Percentiles rank a stretch among this genome's conserved stretches.
Evolutionary conservation across 2,329 filamentous ascomycete genomes (phyloP).

Genomic region (Aspergillus melleus): DNA sequence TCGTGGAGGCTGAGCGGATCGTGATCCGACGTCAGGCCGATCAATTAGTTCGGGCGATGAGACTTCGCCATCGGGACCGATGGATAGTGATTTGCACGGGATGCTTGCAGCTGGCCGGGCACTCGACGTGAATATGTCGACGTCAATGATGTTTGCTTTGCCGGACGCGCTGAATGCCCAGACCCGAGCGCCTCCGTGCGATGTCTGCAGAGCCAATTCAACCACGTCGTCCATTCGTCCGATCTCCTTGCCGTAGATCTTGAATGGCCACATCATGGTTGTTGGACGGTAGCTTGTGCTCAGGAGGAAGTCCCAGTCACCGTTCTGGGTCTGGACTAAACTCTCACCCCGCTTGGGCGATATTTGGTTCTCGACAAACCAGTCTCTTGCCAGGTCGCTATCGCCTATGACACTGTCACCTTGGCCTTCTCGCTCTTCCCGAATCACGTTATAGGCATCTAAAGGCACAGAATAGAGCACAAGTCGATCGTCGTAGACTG

Average conservation of each 20-base stretch:
- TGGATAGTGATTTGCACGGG: constrained; percentile 24
- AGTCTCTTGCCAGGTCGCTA: constrained; percentile 33
- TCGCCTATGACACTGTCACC: constrained; percentile 34
- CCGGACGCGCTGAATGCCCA: constrained; percentile 54
- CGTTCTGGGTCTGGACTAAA: constrained; percentile 35
- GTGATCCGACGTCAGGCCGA: constrained; percentile 9
- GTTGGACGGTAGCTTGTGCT: constrained; percentile 37
- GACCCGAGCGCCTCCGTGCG: constrained; percentile 46
- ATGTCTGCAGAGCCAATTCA: constrained; percentile 51
- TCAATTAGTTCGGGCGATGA: constrained; percentile 19
- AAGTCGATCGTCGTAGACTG: constrained; percentile 53
- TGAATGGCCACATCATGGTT: constrained; percentile 50
- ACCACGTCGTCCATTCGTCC: constrained; percentile 48
- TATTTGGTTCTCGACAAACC: constrained; percentile 31
- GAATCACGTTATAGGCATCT: constrained; percentile 52
- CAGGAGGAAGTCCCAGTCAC: constrained; percentile 43
- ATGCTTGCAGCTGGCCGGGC: constrained; percentile 14
- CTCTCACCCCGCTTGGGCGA: constrained; percentile 30
- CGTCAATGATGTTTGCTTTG: constrained; percentile 48
- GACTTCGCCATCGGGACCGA: constrained; percentile 30
- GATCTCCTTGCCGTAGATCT: constrained; percentile 52
- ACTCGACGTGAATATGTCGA: constrained; percentile 36
- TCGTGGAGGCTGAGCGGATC: constrained; percentile 15
- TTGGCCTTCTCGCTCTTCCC: constrained; percentile 35
- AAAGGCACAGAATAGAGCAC: constrained; percentile 63